phyloP scores from a whole-genome alignment of 495 filamentous ascomycete species.

The Staphylotrichum longicolle region DNA sequence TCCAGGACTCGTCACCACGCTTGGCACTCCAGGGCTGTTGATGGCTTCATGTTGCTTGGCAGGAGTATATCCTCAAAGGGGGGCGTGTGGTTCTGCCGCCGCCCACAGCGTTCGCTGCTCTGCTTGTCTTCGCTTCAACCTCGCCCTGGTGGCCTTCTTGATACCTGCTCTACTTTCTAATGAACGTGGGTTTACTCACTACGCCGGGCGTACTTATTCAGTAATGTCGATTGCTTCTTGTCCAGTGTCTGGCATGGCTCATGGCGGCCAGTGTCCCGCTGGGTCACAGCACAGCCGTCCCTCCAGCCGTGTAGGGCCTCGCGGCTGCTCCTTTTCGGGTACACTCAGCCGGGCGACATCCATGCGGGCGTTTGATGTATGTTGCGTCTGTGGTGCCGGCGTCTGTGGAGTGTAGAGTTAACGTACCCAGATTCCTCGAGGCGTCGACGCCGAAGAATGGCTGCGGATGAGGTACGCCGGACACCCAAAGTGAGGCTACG shows the following conservation, averaged over 20 bases:
- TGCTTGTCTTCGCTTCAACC: neutral
- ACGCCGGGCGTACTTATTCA: conserved; percentile 10
- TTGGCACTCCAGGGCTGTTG: no score
- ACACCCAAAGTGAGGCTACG: conserved; percentile 2
- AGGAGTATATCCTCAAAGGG: no score
- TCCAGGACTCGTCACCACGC: no score
- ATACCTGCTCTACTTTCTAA: neutral
- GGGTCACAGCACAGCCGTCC: conserved; percentile 28
- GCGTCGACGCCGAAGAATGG: conserved; percentile 39
- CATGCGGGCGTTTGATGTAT: conserved; percentile 41
- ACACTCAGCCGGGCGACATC: conserved; percentile 36
- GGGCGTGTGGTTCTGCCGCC: no score
- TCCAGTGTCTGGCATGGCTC: conserved; percentile 31
- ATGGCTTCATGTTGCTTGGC: no score
- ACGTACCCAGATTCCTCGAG: conserved; percentile 31
- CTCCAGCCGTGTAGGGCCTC: conserved; percentile 34
- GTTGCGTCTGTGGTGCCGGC: neutral
- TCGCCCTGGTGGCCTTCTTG: conserved; percentile 13
- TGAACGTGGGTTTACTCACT: neutral
- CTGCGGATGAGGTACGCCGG: conserved; percentile 29
- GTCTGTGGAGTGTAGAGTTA: no score
- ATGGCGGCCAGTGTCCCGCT: conserved; percentile 29
- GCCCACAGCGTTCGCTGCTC: neutral
- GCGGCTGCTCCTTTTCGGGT: conserved; percentile 38
- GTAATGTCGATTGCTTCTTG: conserved; percentile 27